These are phyloP conservation scores for Pulicaria dysenterica DNA, from an alignment of 129 eudicot genomes.

Conservation along the genomic window DNA sequence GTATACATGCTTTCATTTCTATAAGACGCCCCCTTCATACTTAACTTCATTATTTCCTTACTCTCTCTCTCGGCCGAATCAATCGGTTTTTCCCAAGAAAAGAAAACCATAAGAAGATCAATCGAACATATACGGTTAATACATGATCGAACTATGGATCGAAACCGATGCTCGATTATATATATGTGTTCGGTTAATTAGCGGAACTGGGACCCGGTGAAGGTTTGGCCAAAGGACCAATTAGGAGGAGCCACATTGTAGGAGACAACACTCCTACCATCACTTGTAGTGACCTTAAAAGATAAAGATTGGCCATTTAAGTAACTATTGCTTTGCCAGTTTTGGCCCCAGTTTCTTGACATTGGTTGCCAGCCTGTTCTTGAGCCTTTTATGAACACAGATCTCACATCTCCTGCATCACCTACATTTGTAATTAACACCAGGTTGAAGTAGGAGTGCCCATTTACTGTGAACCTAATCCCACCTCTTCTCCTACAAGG, in stretches of 20 bases:
- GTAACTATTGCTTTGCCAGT: constrained; percentile 85
- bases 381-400: constrained; percentile 74
- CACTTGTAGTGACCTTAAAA: constrained; percentile 70
- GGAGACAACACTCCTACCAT: constrained; percentile 68
- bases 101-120: constrained; percentile 10
- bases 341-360: constrained; percentile 96
- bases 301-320: constrained; percentile 74
- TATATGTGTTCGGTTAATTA: no score
- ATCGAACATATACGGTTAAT: constrained; percentile 19
- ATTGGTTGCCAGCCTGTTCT: constrained; percentile 73
- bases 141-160: no score
- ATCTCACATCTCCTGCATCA: constrained; percentile 72
- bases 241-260: constrained; percentile 59
- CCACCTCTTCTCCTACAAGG: constrained; percentile 82
- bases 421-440: constrained; percentile 79
- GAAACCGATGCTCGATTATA: not conserved
- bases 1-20: constrained; percentile 20
- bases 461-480: constrained; percentile 73
- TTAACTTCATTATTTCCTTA: not conserved
- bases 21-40: not conserved
- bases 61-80: not conserved
- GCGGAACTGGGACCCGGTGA: constrained; percentile 59
- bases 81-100: not conserved
- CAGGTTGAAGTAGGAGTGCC: constrained; percentile 81
- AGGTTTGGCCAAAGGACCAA: constrained; percentile 84